Base-by-base conservation (phyloP, 106 monocot genomes). In the Dactylorhiza incarnata region DNA sequence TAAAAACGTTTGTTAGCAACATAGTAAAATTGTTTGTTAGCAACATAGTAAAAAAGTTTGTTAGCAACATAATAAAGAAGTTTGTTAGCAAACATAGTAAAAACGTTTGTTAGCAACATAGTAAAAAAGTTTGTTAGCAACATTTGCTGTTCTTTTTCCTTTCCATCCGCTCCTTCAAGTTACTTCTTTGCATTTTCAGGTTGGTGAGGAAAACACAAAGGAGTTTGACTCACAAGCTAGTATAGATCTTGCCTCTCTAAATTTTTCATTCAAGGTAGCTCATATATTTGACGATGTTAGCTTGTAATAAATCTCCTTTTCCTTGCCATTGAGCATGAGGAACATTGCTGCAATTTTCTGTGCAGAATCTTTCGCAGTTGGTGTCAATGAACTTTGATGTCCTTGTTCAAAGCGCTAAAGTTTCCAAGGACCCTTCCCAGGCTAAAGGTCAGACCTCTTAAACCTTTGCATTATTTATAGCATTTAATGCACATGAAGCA, bases 181-280 rank as follows among this genome's bases (percentile, higher is more conserved):
- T 67, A 43, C 71, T 11, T 54, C 20, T 17, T 61, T 58, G 3
- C 5, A 17, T 23, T 20, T 55, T 74, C 82, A 88, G 88, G 76
- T 68, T 72, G 78, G 72, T 47, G 76, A 86, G 80, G 54, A 72
- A 68, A 43, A 54, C 49, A 80, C 80, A 68, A 74, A 13, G 47
- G 80, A 88, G 17, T 77, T 85, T 77, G 84, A 78, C 15, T 76
- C 75, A n/a, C 56, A 71, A 8, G 24, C 68, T 70, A 74, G 74
- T 62, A 16, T 88, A 12, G 86, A 92, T 80, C 80, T 92, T 75
- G 86, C 86, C 56, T 82, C 78, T 16, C 83, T 89, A 65, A 86
- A 89, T 77, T 92, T 92, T 80, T 92, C 91, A 70, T 92, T 92
- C 76, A 92, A 92, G 88, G 91, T 92, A 76, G 51, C 37, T 19